Conservation (phyloP, 202 grass and related monocot genomes). For the Panicum hallii region DNA sequence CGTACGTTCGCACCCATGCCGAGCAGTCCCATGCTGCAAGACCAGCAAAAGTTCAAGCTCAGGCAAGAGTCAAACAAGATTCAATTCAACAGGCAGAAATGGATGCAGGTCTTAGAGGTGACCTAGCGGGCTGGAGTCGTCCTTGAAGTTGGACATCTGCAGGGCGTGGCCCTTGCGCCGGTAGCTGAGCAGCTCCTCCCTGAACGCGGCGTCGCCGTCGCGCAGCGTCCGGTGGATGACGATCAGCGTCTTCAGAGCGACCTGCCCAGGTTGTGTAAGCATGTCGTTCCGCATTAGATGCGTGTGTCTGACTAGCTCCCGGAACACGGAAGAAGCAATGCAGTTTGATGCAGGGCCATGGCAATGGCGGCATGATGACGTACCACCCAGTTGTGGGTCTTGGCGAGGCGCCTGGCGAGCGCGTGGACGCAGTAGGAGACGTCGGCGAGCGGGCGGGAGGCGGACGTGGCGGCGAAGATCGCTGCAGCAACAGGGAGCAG, state of each 20-base stretch:
- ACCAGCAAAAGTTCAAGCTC: background rate
- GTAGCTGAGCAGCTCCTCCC: constrained; percentile 73
- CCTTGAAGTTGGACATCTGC: constrained; percentile 85
- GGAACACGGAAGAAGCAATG: background rate
- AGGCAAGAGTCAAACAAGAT: background rate
- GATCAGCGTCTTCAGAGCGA: constrained; percentile 86
- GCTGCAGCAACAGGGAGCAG: constrained; percentile 26
- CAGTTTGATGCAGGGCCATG: background rate
- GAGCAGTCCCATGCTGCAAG: constrained; percentile 91
- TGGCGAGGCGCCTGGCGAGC: constrained; percentile 71
- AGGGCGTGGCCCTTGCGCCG: constrained; percentile 63
- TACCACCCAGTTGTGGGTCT: constrained; percentile 93
- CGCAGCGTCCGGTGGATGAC: constrained; percentile 77
- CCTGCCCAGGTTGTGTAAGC: constrained; percentile 43
- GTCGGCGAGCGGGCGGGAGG: constrained; percentile 61
- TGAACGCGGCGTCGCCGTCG: constrained; percentile 77
- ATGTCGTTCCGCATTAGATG: no score
- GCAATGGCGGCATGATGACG: background rate
- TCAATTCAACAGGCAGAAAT: background rate
- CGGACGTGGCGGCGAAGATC: constrained; percentile 69
- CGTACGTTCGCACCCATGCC: constrained; percentile 85
- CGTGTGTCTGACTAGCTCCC: no score
- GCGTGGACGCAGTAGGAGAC: constrained; percentile 83
- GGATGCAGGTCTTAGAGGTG: background rate
- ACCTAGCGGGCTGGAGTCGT: constrained; percentile 79